These are phyloP conservation scores for Sarocladiaceae sp. DNA, from an alignment of 2,329 filamentous ascomycete genomes.

Conservation along the genomic window DNA sequence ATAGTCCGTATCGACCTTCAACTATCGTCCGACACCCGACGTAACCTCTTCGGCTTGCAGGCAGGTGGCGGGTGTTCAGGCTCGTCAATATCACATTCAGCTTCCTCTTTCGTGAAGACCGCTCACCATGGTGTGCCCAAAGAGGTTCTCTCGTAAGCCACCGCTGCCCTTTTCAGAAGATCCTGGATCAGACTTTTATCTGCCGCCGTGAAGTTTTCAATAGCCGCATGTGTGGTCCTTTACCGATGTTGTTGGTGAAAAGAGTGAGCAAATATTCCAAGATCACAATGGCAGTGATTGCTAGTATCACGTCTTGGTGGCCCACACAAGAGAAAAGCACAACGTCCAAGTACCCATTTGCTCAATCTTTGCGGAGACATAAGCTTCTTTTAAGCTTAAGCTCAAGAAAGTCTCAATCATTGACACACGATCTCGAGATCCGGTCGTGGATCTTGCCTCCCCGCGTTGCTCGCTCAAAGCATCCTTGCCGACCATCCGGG, in stretches of 20 bases:
- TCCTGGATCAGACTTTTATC: neutral
- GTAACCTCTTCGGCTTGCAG: constrained; percentile 4
- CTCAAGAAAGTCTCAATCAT: neutral
- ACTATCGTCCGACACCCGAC: no score
- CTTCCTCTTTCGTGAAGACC: neutral
- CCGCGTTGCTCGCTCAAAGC: neutral
- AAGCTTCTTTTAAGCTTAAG: no score
- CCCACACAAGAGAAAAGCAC: no score
- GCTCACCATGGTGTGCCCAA: neutral
- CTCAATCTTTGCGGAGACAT: no score
- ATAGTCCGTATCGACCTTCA: neutral
- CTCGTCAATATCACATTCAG: neutral
- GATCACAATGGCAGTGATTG: no score
- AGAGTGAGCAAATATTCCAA: no score
- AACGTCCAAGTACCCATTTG: no score
- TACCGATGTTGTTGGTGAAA: no score
- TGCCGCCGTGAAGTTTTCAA: no score
- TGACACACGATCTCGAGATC: neutral
- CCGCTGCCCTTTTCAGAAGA: neutral
- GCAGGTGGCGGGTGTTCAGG: neutral
- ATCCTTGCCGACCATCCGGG: constrained; percentile 1
- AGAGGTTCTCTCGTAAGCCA: constrained; percentile 1
- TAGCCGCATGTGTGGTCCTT: no score
- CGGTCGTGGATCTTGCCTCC: neutral
- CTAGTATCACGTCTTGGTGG: no score